Evolutionary conservation across 164 flowering plant species (phyloP), one percentile per base, ranked within the genome.

Genomic region (Dillenia suffruticosa): DNA sequence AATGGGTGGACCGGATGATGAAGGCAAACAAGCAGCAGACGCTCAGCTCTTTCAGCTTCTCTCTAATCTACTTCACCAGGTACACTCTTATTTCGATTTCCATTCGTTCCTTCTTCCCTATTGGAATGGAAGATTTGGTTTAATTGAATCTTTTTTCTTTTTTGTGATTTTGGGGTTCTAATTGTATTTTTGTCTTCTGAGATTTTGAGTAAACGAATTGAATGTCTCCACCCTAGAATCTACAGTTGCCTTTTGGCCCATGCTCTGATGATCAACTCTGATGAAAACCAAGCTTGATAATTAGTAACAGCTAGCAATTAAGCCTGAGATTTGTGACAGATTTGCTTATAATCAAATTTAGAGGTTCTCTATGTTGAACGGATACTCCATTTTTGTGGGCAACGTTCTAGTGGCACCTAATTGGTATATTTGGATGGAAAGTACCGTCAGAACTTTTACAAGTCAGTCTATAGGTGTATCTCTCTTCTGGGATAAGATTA

Each of bases 21-120:
- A 74, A 65, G 78, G 73, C 24, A 76, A 76, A 63, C 3, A 5
- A 57, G 14, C 63, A 15, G 57, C 83, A 61, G 90, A 85, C 51
- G 78, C 80, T 1, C 84, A 80, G 79, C 81, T 89, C 32, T 89
- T 89, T 65, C 76, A 84, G 65, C 84, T 89, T 9, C 84, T 89
- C 17, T 71, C 87, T 40, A 64, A 54, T 79, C 89, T 89, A 57
- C 92, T 89, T 24, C 83, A 83, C 12, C 73, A 86, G 89, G 87
- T 84, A 48, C 44, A 12, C 16, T 63, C 12, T 14, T 24, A 40
- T 16, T 61, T 43, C 10, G n/a, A 5, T 55, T 43, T 56, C 2
- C 40, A 5, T 15, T 45, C 46, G 14, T 40, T 8, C 47, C 49
- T 56, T 56, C 9, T 17, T 45, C 12, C 26, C 49, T 45, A 10